Percentiles rank a stretch among this genome's conserved stretches.
Conservation (phyloP, 495 filamentous ascomycete species). For the Penicillium coprophilum region DNA sequence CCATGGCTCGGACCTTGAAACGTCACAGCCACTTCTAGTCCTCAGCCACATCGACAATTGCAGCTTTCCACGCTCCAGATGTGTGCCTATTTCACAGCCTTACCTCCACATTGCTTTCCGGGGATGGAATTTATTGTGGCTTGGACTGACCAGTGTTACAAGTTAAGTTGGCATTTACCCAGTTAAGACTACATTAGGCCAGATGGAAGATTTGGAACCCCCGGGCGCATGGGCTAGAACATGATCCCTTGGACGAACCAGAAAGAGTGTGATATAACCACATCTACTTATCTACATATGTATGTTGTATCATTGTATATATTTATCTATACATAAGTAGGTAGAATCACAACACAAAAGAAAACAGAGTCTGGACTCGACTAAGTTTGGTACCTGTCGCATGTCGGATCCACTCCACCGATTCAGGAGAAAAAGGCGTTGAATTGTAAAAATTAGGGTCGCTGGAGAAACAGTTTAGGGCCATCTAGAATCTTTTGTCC, state of each 20-base stretch:
- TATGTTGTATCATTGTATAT: too few species aligned
- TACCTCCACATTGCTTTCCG: background rate
- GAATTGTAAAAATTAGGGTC: slow-evolving; percentile 2
- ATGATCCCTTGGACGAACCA: too few species aligned
- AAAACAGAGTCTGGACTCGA: slow-evolving; percentile 8
- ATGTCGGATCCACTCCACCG: slow-evolving; percentile 7
- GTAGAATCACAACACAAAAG: background rate
- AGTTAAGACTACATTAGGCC: background rate
- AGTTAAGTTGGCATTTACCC: background rate
- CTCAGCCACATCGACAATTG: background rate
- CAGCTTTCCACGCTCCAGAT: background rate
- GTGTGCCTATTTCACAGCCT: background rate
- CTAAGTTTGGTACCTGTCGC: slow-evolving; percentile 10
- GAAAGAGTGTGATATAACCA: too few species aligned
- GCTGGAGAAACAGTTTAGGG: background rate
- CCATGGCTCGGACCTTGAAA: background rate
- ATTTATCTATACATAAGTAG: too few species aligned
- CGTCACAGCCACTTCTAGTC: background rate
- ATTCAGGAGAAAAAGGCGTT: slow-evolving; percentile 6
- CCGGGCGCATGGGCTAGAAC: too few species aligned
- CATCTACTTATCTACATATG: too few species aligned
- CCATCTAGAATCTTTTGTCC: slow-evolving; percentile 4
- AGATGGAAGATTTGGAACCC: too few species aligned
- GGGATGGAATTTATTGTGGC: background rate
- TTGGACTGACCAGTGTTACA: background rate